A percentile compares a stretch with the other conserved stretches of the same genome.
These are phyloP conservation scores for Candida odintsovae DNA, from an alignment of 805 yeast genomes.

Conservation along the genomic window DNA sequence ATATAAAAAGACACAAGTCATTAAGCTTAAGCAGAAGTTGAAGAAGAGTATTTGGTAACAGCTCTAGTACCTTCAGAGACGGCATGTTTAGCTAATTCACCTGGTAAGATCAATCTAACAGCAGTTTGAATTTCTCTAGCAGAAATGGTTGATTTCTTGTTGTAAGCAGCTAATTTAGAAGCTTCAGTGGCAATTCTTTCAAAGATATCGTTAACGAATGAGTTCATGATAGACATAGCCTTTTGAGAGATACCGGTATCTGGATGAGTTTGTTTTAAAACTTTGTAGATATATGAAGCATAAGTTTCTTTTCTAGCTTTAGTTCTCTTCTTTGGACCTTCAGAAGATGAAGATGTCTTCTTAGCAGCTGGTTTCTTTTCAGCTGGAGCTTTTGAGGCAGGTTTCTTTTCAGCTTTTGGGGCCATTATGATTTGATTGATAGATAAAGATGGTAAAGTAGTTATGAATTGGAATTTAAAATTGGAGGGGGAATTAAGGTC, in stretches of 20 bases:
- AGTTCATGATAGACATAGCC: constrained; percentile 98
- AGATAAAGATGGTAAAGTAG: constrained; percentile 1
- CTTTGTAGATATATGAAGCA: constrained; percentile 97
- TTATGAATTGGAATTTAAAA: neutral
- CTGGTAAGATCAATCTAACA: constrained; percentile 96
- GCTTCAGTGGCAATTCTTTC: constrained; percentile 99
- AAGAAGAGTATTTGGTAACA: constrained; percentile 92
- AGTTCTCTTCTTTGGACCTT: constrained; percentile 85
- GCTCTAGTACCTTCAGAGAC: constrained; percentile 99
- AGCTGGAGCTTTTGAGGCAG: constrained; percentile 92
- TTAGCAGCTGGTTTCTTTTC: constrained; percentile 93
- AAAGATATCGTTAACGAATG: constrained; percentile 95
- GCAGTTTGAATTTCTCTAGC: constrained; percentile 99
- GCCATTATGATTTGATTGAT: constrained; percentile 43
- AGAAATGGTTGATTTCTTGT: constrained; percentile 96
- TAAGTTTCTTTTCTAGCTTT: constrained; percentile 98
- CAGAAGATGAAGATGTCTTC: constrained; percentile 69
- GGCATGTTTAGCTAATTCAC: constrained; percentile 98
- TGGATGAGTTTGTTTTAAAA: constrained; percentile 97
- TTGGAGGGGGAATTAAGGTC: constrained; percentile 1
- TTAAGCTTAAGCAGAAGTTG: constrained; percentile 34
- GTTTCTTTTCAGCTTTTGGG: constrained; percentile 63
- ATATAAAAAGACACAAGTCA: neutral
- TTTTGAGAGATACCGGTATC: constrained; percentile 99
- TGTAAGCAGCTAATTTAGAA: constrained; percentile 97